phyloP scores from a whole-genome alignment of 345 rosid genomes.

The Stellera chamaejasme region DNA sequence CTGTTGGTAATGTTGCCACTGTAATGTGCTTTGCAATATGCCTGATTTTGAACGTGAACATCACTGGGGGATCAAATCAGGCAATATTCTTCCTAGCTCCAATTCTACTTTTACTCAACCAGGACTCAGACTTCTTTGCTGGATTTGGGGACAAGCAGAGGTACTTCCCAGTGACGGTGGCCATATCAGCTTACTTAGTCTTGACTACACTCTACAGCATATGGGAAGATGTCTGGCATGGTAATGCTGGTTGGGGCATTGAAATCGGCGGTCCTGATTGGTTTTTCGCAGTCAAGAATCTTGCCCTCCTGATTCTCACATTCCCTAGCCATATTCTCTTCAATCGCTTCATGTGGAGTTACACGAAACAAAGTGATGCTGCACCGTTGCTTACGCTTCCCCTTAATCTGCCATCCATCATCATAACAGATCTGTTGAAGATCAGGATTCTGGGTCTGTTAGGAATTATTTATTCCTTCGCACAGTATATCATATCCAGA shows the following conservation, averaged over 20 bases:
- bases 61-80: constrained; percentile 87
- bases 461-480: constrained; percentile 73
- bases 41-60: constrained; percentile 70
- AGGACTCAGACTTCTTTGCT: constrained; percentile 92
- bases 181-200: constrained; percentile 68
- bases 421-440: constrained; percentile 82
- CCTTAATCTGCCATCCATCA: constrained; percentile 78
- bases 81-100: constrained; percentile 98
- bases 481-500: constrained; percentile 84
- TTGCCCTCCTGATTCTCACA: constrained; percentile 79
- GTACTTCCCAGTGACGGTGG: constrained; percentile 83
- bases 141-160: constrained; percentile 98
- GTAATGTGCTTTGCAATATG: constrained; percentile 95
- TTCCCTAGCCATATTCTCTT: constrained; percentile 89
- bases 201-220: constrained; percentile 57
- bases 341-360: constrained; percentile 90
- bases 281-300: constrained; percentile 86
- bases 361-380: constrained; percentile 51
- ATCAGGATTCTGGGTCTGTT: constrained; percentile 69
- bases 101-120: constrained; percentile 88
- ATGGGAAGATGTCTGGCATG: constrained; percentile 92
- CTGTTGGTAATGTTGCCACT: constrained; percentile 91
- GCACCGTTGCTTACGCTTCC: constrained; percentile 73
- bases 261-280: constrained; percentile 92
- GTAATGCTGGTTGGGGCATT: constrained; percentile 81